phyloP scores from a whole-genome alignment of 148 eudicot genomes.

The Silene latifolia region DNA sequence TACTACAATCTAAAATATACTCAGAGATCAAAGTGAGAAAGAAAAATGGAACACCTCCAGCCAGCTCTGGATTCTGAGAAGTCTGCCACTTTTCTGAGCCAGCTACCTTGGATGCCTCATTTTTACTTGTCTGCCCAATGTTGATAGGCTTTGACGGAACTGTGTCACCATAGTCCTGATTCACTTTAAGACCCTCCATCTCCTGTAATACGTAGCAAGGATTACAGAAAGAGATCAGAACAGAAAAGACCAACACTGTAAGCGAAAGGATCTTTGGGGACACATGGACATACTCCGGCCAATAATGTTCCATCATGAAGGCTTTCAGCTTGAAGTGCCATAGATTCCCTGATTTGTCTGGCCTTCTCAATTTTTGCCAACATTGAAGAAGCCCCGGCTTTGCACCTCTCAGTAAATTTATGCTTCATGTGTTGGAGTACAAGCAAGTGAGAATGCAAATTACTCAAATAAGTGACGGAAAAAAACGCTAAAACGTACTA shows the following conservation, averaged over 20 bases:
- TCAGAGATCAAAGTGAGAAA: not conserved
- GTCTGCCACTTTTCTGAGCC: conserved; percentile 31
- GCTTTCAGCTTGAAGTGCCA: conserved; percentile 67
- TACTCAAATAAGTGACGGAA: not conserved
- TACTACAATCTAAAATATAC: not conserved
- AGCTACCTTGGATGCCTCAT: conserved; percentile 26
- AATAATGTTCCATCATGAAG: conserved; percentile 45
- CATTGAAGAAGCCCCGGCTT: conserved; percentile 74
- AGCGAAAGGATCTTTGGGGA: conserved; percentile 9
- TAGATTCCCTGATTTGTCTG: conserved; percentile 58
- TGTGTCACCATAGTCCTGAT: conserved; percentile 74
- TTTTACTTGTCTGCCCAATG: conserved; percentile 30
- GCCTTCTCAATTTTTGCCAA: conserved; percentile 84
- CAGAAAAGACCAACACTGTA: not conserved
- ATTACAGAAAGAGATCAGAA: not conserved
- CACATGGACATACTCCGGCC: conserved; percentile 42
- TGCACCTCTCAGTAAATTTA: conserved; percentile 94
- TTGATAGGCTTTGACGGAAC: conserved; percentile 74
- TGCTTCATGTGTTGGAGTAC: conserved; percentile 42
- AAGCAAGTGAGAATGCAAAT: conserved; percentile 5
- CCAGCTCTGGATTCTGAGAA: conserved; percentile 35
- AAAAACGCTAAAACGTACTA: not conserved
- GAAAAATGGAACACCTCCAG: conserved; percentile 41
- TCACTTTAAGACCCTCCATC: conserved; percentile 46
- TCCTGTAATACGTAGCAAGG: conserved; percentile 26